phyloP scores from a whole-genome alignment of 2,329 filamentous ascomycete species.

The Neodidymelliopsis sp. region DNA sequence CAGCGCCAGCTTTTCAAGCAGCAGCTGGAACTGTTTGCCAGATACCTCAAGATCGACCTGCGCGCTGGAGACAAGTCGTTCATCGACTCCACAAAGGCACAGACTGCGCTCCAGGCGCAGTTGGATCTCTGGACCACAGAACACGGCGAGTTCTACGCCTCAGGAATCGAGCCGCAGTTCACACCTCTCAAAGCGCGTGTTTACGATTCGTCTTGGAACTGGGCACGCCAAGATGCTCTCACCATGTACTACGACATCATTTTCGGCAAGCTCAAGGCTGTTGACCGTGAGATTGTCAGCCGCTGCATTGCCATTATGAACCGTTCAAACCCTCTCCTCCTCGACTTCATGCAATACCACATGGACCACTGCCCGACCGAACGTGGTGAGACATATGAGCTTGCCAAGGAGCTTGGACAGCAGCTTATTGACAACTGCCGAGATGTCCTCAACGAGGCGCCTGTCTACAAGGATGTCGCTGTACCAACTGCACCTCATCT shows the following conservation, averaged over 20 bases:
- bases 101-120: slow-evolving; percentile 88
- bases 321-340: slow-evolving; percentile 90
- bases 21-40: slow-evolving; percentile 91
- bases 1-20: slow-evolving; percentile 97
- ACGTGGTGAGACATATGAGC: slow-evolving; percentile 93
- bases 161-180: slow-evolving; percentile 93
- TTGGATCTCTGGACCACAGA: slow-evolving; percentile 94
- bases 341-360: slow-evolving; percentile 99
- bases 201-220: slow-evolving; percentile 99
- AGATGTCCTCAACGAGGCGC: slow-evolving; percentile 82
- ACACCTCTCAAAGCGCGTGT: slow-evolving; percentile 91
- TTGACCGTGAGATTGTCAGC: slow-evolving; percentile 97
- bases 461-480: slow-evolving; percentile 95
- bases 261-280: slow-evolving; percentile 89
- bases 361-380: slow-evolving; percentile 98
- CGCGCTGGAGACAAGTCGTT: slow-evolving; percentile 96
- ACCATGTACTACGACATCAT: slow-evolving; percentile 99
- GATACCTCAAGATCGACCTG: slow-evolving; percentile 97
- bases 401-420: slow-evolving; percentile 93
- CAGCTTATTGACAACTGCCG: slow-evolving; percentile 98
- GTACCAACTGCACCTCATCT: slow-evolving; percentile 92
- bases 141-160: slow-evolving; percentile 94
- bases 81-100: slow-evolving; percentile 82
- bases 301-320: slow-evolving; percentile 99
- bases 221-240: slow-evolving; percentile 95